These are phyloP conservation scores for Pseudonectria foliicola DNA, from an alignment of 2,329 filamentous ascomycete species.

Conservation along the genomic window DNA sequence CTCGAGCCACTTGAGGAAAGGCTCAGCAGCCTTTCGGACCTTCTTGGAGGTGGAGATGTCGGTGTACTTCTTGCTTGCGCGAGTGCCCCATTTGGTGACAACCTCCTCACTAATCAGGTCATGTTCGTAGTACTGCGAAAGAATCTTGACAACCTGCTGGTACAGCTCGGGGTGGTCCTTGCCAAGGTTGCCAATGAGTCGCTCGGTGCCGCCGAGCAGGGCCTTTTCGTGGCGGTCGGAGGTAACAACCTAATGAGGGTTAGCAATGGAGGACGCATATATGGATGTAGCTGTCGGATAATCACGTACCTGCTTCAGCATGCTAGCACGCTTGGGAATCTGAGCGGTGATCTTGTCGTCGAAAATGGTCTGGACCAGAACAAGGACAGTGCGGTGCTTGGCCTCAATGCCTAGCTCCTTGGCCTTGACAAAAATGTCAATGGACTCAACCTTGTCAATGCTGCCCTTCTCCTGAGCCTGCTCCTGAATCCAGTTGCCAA, in stretches of 20 bases:
- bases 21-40: slow-evolving; percentile 88
- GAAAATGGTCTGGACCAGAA: slow-evolving; percentile 90
- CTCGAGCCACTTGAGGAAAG: slow-evolving; percentile 90
- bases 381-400: slow-evolving; percentile 89
- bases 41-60: slow-evolving; percentile 85
- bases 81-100: slow-evolving; percentile 83
- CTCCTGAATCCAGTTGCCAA: slow-evolving; percentile 85
- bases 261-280: slow-evolving; percentile 14
- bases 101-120: slow-evolving; percentile 86
- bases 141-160: slow-evolving; percentile 72
- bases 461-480: slow-evolving; percentile 65
- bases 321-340: slow-evolving; percentile 71
- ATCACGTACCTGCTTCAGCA: slow-evolving; percentile 74
- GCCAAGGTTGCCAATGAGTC: slow-evolving; percentile 65
- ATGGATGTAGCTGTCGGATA: background rate
- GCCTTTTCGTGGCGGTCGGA: slow-evolving; percentile 95
- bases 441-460: slow-evolving; percentile 73
- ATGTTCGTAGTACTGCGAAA: slow-evolving; percentile 84
- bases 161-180: slow-evolving; percentile 73
- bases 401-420: slow-evolving; percentile 89
- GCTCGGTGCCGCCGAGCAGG: slow-evolving; percentile 89
- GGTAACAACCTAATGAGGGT: slow-evolving; percentile 57
- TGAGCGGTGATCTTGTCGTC: slow-evolving; percentile 83
- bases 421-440: slow-evolving; percentile 93
- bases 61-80: slow-evolving; percentile 98